Evolutionary conservation across 345 rosid species (phyloP).

Genomic region (Excoecaria agallocha): DNA sequence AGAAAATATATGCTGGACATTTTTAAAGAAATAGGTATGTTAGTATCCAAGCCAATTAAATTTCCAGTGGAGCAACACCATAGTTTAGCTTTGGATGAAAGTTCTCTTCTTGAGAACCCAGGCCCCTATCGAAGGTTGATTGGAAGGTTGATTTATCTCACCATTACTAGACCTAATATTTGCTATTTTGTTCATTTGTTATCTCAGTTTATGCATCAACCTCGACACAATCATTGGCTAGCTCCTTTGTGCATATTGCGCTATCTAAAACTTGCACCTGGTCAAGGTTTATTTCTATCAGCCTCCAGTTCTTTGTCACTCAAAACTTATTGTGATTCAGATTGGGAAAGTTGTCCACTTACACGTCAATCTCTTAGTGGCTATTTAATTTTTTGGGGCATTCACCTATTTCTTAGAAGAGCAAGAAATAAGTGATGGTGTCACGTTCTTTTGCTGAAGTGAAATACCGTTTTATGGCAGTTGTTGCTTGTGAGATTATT

Average conservation of each 20-base stretch:
- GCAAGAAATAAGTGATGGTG: neutral
- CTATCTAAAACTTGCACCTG: neutral
- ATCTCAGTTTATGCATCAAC: neutral
- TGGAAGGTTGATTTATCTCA: too few relatives aligned
- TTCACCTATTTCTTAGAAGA: too few relatives aligned
- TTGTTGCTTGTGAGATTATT: neutral
- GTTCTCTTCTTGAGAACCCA: too few relatives aligned
- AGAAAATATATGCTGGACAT: too few relatives aligned
- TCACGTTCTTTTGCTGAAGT: neutral
- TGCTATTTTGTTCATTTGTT: neutral
- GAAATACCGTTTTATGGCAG: neutral
- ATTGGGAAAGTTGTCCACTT: neutral
- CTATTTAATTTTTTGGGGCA: too few relatives aligned
- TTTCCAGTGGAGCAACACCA: neutral
- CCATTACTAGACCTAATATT: too few relatives aligned
- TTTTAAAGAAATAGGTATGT: neutral
- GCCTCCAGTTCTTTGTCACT: neutral
- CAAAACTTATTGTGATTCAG: neutral
- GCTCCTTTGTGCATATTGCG: neutral
- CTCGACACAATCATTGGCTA: neutral
- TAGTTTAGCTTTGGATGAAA: too few relatives aligned
- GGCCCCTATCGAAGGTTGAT: too few relatives aligned
- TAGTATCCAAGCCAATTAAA: neutral
- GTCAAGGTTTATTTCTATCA: neutral
- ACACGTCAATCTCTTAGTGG: too few relatives aligned